These are phyloP conservation scores for Sordaria brevicollis DNA, from an alignment of 495 filamentous ascomycete genomes.

Conservation along the genomic window DNA sequence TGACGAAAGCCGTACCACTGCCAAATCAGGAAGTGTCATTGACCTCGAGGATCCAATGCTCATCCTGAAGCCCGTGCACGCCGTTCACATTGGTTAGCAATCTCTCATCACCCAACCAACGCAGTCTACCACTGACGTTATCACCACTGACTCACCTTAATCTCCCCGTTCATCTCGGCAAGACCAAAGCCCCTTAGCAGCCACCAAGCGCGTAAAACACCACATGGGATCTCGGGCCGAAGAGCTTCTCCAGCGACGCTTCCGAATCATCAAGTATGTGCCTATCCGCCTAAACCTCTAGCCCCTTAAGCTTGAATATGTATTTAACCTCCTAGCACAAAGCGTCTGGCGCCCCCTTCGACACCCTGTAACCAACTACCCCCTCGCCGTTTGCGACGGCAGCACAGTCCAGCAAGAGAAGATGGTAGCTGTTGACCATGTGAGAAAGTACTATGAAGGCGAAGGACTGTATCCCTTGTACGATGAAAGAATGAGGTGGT, in stretches of 20 bases:
- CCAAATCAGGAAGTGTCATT: not conserved
- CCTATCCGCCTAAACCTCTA: not conserved
- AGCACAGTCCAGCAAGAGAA: not conserved
- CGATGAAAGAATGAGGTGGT: not conserved
- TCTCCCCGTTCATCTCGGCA: not conserved
- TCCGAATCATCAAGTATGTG: slow-evolving; percentile 6
- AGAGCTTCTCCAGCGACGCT: not conserved
- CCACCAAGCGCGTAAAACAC: not conserved
- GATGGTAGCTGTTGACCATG: not conserved
- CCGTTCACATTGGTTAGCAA: slow-evolving; percentile 1
- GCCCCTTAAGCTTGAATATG: no score
- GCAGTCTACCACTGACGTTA: no score
- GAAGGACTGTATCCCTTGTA: slow-evolving; percentile 1
- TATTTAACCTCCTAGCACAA: no score
- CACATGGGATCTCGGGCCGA: not conserved
- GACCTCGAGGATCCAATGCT: slow-evolving; percentile 1
- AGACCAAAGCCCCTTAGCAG: slow-evolving; percentile 1
- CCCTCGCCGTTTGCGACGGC: slow-evolving; percentile 2
- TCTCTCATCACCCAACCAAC: not conserved
- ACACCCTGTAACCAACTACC: not conserved
- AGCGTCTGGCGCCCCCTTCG: slow-evolving; percentile 1
- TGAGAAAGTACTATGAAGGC: not conserved
- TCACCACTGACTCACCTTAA: not conserved
- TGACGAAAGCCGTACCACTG: not conserved
- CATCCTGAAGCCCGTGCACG: not conserved